phyloP scores from a whole-genome alignment of 495 filamentous ascomycete genomes.

The Talaromyces nanjingensis region DNA sequence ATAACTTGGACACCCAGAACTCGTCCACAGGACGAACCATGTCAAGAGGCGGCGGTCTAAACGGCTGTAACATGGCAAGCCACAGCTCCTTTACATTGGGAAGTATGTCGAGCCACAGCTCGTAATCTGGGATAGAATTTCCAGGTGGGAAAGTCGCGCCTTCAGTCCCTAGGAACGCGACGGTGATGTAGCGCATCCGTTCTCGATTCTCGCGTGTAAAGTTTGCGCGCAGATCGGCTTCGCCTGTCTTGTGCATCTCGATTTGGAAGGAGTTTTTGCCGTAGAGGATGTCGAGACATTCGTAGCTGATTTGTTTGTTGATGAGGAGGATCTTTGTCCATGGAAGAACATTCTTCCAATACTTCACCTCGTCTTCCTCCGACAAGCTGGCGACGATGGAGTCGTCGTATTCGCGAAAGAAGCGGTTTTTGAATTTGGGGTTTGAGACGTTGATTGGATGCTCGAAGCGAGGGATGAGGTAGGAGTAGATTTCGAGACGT shows the following conservation, averaged over 20 bases:
- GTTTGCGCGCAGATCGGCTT: background rate
- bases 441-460: background rate
- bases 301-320: background rate
- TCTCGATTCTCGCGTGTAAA: background rate
- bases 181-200: background rate
- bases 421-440: background rate
- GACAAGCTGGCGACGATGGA: background rate
- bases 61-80: background rate
- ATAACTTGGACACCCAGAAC: background rate
- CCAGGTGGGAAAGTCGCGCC: background rate
- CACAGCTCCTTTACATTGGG: background rate
- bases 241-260: background rate
- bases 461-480: background rate
- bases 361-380: background rate
- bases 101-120: background rate
- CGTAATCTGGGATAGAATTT: background rate
- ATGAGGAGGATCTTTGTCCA: background rate
- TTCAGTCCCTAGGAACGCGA: background rate
- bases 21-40: background rate
- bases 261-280: background rate
- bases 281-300: background rate
- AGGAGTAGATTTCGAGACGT: background rate
- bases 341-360: background rate
- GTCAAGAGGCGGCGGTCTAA: background rate
- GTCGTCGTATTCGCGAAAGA: background rate